Base-by-base conservation (phyloP, 768 basidiomycete species). In the Chalciporus sphaerocephalus region DNA sequence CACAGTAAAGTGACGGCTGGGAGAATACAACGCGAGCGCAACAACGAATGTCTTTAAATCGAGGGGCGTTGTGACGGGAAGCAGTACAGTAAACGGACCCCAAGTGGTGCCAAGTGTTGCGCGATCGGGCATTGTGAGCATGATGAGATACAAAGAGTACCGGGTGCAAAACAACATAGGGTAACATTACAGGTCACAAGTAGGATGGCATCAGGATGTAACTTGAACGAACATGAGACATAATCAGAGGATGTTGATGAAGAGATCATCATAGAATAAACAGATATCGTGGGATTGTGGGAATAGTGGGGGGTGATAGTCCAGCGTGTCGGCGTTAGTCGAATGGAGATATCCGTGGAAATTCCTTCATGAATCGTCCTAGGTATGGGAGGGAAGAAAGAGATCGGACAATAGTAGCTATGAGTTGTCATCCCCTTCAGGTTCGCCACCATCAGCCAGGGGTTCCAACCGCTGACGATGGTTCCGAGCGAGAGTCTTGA, bases 221-320 rank as follows among this genome's bases (percentile, higher is more conserved):
- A 36, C 51, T 40, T 51, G 44, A 48, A 48, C 55, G 44, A 47
- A 35, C 56, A 38, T 59, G 32, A 33, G 11, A 62, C 60, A 61
- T 45, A 59, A 52, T 57, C 36, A 62, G 40, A 34, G 52, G 43
- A 43, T 20, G 57, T 57, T 55, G 52, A 54, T 57, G 52, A 41
- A 47, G 37, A 37, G 46, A 7, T 50, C n/a, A n/a, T n/a, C 60
- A 60, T 51, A 55, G 30, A 59, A 62, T 61, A 61, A 62, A 61
- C 27, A 61, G 38, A 44, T 54, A 25, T 52, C 59, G 58, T 39
- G 48, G 51, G 42, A 25, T 50, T 40, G n/a, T n/a, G 40, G 58
- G 48, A 56, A 44, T 51, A 16, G 41, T 43, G n/a, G n/a, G n/a
- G n/a, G n/a, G 39, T 55, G 35, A 46, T 59, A 51, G 60, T 42